Conservation (phyloP, 2,329 filamentous ascomycete species). For the Coleophoma eucalyptorum region DNA sequence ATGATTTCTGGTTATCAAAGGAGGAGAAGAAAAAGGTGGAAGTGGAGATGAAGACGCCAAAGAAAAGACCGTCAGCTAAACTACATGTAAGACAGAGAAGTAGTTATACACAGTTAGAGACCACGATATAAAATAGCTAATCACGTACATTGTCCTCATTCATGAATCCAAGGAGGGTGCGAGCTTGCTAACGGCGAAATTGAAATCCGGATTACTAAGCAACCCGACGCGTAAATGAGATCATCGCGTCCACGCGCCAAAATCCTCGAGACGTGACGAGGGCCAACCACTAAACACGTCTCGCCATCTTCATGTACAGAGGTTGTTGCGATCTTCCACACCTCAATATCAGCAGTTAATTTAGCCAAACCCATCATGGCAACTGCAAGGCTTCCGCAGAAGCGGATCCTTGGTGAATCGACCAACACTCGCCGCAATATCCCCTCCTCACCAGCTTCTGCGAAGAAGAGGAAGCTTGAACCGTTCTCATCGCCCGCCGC, state of each 20-base stretch:
- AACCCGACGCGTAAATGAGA: constrained; percentile 1
- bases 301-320: not conserved
- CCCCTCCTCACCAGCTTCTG: constrained; percentile 44
- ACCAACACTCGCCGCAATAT: constrained; percentile 62
- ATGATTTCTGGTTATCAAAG: not conserved
- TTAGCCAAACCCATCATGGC: constrained; percentile 20
- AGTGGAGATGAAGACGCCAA: not conserved
- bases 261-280: not conserved
- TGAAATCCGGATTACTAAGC: too few species aligned
- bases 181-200: too few species aligned
- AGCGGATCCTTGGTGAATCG: constrained; percentile 68
- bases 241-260: constrained; percentile 1
- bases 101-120: too few species aligned
- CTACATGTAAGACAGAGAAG: too few species aligned
- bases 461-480: constrained; percentile 78
- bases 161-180: too few species aligned
- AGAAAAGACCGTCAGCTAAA: not conserved
- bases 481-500: constrained; percentile 50
- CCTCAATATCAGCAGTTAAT: not conserved
- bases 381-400: constrained; percentile 54
- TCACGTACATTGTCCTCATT: too few species aligned
- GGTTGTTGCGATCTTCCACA: not conserved
- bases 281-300: not conserved
- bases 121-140: too few species aligned
- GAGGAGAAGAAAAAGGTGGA: not conserved